Conservation (phyloP, 179 eudicot genomes). For the Actinidia chinensis region DNA sequence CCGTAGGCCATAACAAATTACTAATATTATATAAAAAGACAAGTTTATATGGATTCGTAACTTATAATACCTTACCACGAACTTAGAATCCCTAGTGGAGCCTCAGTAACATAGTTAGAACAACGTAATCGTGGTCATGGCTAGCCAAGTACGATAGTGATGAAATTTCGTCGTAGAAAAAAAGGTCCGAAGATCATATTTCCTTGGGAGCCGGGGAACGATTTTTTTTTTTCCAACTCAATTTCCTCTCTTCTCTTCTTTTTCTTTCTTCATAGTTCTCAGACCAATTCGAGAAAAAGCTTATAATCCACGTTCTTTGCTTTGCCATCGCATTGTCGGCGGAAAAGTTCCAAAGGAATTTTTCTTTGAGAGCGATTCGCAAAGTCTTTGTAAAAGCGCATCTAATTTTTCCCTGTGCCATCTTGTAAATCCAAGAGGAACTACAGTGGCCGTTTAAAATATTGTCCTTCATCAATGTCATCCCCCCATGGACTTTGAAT, state of each 20-base stretch:
- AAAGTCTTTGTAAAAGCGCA: background rate
- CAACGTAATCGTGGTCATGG: conserved; percentile 12
- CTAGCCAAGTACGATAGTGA: background rate
- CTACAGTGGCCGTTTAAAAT: conserved; percentile 5
- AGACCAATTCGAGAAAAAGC: background rate
- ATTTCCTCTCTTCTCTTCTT: background rate
- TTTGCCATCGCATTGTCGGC: background rate
- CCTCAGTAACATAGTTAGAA: background rate
- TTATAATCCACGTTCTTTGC: background rate
- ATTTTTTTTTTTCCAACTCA: no score
- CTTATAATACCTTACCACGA: conserved; percentile 3
- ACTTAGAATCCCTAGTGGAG: background rate
- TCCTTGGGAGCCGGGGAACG: background rate
- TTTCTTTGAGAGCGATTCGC: background rate
- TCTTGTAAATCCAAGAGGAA: conserved; percentile 7
- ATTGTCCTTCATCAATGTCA: background rate
- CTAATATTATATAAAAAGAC: background rate
- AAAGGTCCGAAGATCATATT: conserved; percentile 5
- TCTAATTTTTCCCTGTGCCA: background rate
- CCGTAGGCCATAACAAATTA: no score
- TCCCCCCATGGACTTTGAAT: conserved; percentile 1
- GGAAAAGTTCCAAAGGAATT: no score
- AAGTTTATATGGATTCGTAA: background rate
- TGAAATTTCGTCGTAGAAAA: no score
- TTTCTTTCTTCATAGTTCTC: background rate